Evolutionary conservation across 2,329 filamentous ascomycete species (phyloP), one percentile per base, ranked within the genome.

Genomic region (Ophiocordyceps camponoti-floridani): DNA sequence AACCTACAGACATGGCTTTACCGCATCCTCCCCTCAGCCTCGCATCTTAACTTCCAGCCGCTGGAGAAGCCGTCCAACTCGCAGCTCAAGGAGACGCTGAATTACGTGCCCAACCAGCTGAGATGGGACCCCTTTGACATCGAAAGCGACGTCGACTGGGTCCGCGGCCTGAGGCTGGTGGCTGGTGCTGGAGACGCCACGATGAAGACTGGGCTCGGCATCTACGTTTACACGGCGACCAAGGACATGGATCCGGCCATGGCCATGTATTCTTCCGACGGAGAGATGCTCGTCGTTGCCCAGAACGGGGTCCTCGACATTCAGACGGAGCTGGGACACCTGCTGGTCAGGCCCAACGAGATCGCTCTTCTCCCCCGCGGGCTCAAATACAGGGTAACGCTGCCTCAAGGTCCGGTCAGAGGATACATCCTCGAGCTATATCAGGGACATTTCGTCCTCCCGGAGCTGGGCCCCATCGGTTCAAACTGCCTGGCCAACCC

Each of bases 181-280:
- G 84, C 81, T 2, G 83, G 83, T 14, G 82, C 84, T 0, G 87
- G 87, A 14, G 82, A 91, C 53, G 79, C 84, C 0, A 81, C 80
- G 0, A 71, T 82, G 59, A 94, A 94, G 63, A 68, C 74, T 16
- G 87, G 87, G 0, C 54, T 93, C 40, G 86, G 83, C 19, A 86
- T 91, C 48, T 79, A 83, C 59, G 75, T 91, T 46, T 94, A 84
- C 56, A 80, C 82, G 1, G 84, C 82, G 0, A 84, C 83, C 18
- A 79, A 75, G 58, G 77, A 79, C 56, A 94, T 94, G 87, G 68
- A 69, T 43, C 63, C 69, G n/a, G 73, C 74, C 37, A 69, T 80
- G 43, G 84, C 84, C 0, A 93, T 88, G 59, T 93, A 89, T 68
- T 88, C 82, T 4, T 81, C 85, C 0, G 84, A 89, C 56, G 84